Base-by-base conservation (phyloP, 1,139 yeast species). In the Groenewaldozyma sp. region DNA sequence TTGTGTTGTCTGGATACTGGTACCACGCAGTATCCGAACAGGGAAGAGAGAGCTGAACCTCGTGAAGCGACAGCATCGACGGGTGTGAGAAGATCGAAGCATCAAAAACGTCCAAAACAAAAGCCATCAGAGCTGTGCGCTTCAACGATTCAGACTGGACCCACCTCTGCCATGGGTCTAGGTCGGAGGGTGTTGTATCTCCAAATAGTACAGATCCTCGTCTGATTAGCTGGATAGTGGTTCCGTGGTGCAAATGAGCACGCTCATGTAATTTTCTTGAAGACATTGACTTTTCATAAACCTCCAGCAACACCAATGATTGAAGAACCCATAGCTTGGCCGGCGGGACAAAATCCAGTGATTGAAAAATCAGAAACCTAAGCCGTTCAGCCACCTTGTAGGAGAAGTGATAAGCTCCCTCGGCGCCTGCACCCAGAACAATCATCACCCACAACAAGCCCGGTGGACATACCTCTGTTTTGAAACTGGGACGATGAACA, bases 1-100 rank as follows among this genome's bases (percentile, higher is more conserved):
- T 19, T n/a, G 49, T 46, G 44, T 42, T 42, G 18, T 54, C 57
- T 47, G 53, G 61, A 52, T 39, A 61, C 39, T 52, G 62, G 39
- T 81, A 88, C 95, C 95, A 82, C 38, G 82, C 63, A 19, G 70
- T 74, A 52, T 84, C 94, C 42, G 80, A 78, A 54, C 94, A 84
- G 0, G 95, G 95, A 54, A 84, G 64, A 34, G 78, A 70, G 45
- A 80, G 62, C 52, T 86, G 87, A 37, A 86, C 67, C 52, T 84
- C 73, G 53, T 78, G 81, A 24, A 84, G 79, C 41, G 77, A 71
- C 34, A 84, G 67, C 34, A 75, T 74, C 28, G 82, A 71, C 31
- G 77, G 71, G 58, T 84, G 94, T 4, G 94, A 82, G 60, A 82
- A 83, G 40, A 82, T 73, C 26, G 82, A 73, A n/a, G 86, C 82